A percentile compares a stretch with the other conserved stretches of the same genome.
Conservation (phyloP, 1,139 yeast genomes). For the Diutina siamensis region DNA sequence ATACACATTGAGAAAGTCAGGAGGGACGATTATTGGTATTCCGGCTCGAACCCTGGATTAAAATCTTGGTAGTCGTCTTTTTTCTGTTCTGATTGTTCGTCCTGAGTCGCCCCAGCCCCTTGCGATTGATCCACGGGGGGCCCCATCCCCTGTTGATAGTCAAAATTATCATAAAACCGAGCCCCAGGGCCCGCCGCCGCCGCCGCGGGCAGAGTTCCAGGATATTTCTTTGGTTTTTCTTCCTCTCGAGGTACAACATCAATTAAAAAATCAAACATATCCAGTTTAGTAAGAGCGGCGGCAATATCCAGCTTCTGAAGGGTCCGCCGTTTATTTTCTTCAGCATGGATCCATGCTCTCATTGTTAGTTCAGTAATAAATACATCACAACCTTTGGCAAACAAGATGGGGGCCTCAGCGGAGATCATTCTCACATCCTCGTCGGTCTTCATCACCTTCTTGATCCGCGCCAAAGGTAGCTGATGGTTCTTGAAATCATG, state of each 20-base stretch:
- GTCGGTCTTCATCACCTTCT: conserved; percentile 95
- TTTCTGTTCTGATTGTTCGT: not conserved
- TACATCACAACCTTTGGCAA: conserved; percentile 96
- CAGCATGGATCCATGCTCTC: conserved; percentile 99
- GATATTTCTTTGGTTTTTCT: conserved; percentile 22
- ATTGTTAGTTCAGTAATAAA: conserved; percentile 93
- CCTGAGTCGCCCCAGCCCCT: not conserved
- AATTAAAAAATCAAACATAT: conserved; percentile 92
- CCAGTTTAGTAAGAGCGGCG: conserved; percentile 86
- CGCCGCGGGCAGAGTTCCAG: not conserved
- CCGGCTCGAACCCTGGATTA: not conserved
- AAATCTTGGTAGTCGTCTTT: not conserved
- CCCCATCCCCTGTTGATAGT: not conserved
- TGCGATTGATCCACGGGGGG: no score
- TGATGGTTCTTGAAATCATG: conserved; percentile 93
- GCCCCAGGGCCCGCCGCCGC: not conserved
- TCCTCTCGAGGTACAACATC: conserved; percentile 90
- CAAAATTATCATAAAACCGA: not conserved
- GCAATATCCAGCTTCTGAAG: conserved; percentile 91
- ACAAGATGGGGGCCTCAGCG: conserved; percentile 94
- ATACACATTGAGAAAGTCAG: no score
- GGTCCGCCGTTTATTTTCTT: conserved; percentile 88
- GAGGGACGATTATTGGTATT: not conserved
- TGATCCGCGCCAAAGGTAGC: conserved; percentile 86
- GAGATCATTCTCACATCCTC: conserved; percentile 95